Base-by-base conservation (phyloP, 1,284 basidiomycete genomes). In the Xerocomus amazonicus region DNA sequence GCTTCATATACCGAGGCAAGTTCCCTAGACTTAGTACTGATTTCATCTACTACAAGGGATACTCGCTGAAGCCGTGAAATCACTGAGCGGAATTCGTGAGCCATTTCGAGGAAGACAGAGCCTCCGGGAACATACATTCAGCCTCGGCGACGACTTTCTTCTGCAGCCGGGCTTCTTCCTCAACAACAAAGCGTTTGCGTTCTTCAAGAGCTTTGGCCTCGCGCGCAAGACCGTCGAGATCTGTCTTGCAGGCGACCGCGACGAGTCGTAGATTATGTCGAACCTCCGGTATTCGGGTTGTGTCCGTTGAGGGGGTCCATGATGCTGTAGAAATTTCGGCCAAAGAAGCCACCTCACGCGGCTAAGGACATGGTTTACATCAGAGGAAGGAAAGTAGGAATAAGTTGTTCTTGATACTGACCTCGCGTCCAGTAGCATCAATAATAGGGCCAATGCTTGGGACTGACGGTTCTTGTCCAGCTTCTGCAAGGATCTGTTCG, bases 231-330 rank as follows among this genome's bases (percentile, higher is more conserved):
- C 89, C 89, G 43, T 91, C 84, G 1, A 99, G 78, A 50, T 94
- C 90, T 26, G 78, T 82, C 56, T 89, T 90, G 56, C 90, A 86
- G 1, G 83, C 77, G 41, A 94, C 90, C 3, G 84, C 79, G 39
- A 99, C 91, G 38, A 98, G 78, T 6, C 87, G 82, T 26, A 99
- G 71, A 66, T 99, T 99, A 66, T 99, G 95, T 32, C 94, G 83
- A 16, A 99, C 83, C 74, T 99, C 97, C 0, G 96, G 95, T 55
- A 99, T 82, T 53, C 90, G 85, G 39, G 84, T 90, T 2, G 84
- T 77, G 58, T 97, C 93, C 12, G 81, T 82, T 0, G 90, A 85
- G 1, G 91, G 92, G 12, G 86, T 84, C 91, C 93, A 94, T 7
- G 83, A 79, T 31, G 87, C 86, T 31, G 84, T 67, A 1, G 87